A percentile compares a stretch with the other conserved stretches of the same genome.
Evolutionary conservation across 176 grass and related monocot species (phyloP).

Genomic region (Poa annua): DNA sequence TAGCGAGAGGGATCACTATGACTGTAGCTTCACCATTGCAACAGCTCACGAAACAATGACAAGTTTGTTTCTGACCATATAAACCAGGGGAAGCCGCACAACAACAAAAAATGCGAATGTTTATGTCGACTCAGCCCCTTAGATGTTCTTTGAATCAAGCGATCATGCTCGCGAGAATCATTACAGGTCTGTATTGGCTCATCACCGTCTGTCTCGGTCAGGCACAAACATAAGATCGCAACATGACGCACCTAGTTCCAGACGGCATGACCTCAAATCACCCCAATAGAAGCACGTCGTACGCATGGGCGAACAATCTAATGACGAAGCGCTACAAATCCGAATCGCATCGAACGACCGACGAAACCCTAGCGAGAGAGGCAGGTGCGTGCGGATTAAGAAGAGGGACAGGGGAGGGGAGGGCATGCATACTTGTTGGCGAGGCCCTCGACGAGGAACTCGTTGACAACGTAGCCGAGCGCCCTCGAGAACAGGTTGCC

Average conservation of each 20-base stretch:
- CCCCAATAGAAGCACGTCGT: background rate
- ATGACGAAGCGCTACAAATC: slow-evolving; percentile 48
- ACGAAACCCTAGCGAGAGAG: background rate
- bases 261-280: background rate
- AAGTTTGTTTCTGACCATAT: slow-evolving; percentile 32
- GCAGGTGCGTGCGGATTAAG: background rate
- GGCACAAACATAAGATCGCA: background rate
- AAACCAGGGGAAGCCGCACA: slow-evolving; percentile 46
- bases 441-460: slow-evolving; percentile 72
- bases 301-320: background rate
- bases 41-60: slow-evolving; percentile 39
- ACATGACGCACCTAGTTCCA: background rate
- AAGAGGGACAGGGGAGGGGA: too few species aligned
- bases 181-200: slow-evolving; percentile 64
- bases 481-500: slow-evolving; percentile 65
- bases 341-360: background rate
- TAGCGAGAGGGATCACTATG: slow-evolving; percentile 67
- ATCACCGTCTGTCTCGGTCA: slow-evolving; percentile 25
- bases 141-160: slow-evolving; percentile 68
- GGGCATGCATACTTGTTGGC: slow-evolving; percentile 58
- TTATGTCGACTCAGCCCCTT: slow-evolving; percentile 34
- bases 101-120: background rate
- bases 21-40: slow-evolving; percentile 54
- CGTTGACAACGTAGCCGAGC: slow-evolving; percentile 65
- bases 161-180: slow-evolving; percentile 66